These are phyloP conservation scores for Vanrija humicola DNA, from an alignment of 1,284 basidiomycete genomes.

Conservation along the genomic window DNA sequence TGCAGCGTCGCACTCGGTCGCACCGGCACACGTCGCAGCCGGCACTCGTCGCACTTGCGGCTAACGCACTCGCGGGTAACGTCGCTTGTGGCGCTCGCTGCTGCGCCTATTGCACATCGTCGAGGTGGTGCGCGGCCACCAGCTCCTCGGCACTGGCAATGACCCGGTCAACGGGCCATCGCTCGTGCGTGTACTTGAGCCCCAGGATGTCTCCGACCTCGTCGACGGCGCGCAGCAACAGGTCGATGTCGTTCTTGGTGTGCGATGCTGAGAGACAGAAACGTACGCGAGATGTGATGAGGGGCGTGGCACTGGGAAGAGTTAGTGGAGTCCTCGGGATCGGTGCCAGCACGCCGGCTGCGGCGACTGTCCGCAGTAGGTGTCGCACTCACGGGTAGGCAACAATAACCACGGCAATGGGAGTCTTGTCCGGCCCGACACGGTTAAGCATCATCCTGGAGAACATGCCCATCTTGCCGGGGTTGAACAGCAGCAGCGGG, in stretches of 20 bases:
- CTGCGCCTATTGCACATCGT: slow-evolving; percentile 5
- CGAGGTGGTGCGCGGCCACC: slow-evolving; percentile 51
- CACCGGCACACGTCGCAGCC: too few relatives aligned
- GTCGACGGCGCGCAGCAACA: slow-evolving; percentile 79
- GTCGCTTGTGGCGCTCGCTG: too few relatives aligned
- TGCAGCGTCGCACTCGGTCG: too few relatives aligned
- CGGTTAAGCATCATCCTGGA: slow-evolving; percentile 82
- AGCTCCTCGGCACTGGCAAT: slow-evolving; percentile 71
- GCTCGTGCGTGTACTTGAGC: slow-evolving; percentile 69
- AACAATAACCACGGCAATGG: slow-evolving; percentile 80
- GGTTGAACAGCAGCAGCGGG: slow-evolving; percentile 87
- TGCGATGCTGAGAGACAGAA: slow-evolving; percentile 94
- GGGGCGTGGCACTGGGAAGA: slow-evolving; percentile 72
- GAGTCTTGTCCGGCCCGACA: slow-evolving; percentile 56
- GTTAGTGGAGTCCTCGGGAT: slow-evolving; percentile 17
- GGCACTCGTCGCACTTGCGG: too few relatives aligned
- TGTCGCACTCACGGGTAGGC: slow-evolving; percentile 58
- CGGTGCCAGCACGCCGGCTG: background rate
- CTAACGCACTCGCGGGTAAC: too few relatives aligned
- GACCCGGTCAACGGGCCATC: slow-evolving; percentile 80
- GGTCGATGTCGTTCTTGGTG: slow-evolving; percentile 95
- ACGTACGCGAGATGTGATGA: slow-evolving; percentile 82
- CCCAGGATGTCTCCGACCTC: slow-evolving; percentile 85
- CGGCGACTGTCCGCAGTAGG: background rate
- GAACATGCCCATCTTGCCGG: slow-evolving; percentile 87